Evolutionary conservation across 139 green algal genomes (phyloP).

Genomic region (Picochlorum sp.): DNA sequence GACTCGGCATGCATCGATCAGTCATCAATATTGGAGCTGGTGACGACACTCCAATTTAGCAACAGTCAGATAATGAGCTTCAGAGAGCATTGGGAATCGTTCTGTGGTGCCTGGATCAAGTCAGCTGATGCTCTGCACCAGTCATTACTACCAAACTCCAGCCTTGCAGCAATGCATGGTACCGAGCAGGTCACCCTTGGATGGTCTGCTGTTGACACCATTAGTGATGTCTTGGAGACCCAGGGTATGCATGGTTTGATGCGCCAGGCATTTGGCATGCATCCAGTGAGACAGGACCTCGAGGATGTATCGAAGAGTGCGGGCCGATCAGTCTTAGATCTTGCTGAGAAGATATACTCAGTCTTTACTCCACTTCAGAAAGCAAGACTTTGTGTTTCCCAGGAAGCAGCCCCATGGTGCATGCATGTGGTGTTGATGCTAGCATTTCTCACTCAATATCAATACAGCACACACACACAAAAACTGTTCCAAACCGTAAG

Average conservation of each 20-base stretch:
- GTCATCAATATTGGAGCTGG: background rate
- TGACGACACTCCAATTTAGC: background rate
- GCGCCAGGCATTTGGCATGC: background rate
- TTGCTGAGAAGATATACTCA: no score
- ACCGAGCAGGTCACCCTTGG: background rate
- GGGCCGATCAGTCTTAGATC: no score
- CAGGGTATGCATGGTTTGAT: background rate
- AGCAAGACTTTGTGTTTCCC: no score
- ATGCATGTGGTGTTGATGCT: no score
- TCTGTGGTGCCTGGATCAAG: background rate
- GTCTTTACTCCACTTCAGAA: no score
- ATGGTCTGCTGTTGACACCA: background rate
- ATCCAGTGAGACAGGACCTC: background rate
- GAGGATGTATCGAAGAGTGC: background rate
- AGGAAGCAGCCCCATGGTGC: no score
- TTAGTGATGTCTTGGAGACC: background rate
- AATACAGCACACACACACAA: no score
- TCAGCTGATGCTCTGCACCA: background rate
- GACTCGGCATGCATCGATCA: background rate
- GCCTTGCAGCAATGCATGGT: background rate
- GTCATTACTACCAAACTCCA: background rate
- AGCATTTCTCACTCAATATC: no score
- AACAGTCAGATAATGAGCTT: background rate
- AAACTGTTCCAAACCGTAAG: no score
- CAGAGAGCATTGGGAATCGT: background rate